A percentile compares a stretch with the other conserved stretches of the same genome.
These are phyloP conservation scores for Candida germanica DNA, from an alignment of 805 yeast genomes.

Conservation along the genomic window DNA sequence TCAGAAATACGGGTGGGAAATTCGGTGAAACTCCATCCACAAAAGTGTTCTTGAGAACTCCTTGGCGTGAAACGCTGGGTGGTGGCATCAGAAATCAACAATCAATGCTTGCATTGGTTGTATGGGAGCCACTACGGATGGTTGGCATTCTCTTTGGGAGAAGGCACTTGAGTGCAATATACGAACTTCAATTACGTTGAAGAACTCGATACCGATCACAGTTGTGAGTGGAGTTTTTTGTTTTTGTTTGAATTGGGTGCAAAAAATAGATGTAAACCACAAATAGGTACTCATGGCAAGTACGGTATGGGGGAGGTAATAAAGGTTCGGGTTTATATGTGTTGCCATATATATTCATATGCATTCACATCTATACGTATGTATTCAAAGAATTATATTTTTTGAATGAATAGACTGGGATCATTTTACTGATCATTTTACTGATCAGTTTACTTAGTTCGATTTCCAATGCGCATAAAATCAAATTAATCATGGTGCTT, in stretches of 20 bases:
- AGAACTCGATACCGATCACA: constrained; percentile 65
- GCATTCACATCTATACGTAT: no score
- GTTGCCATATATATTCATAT: no score
- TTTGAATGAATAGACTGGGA: no score
- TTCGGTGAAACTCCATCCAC: constrained; percentile 60
- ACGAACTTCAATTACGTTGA: constrained; percentile 39
- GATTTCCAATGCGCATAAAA: no score
- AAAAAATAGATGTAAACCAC: no score
- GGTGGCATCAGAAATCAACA: constrained; percentile 52
- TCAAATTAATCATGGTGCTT: constrained; percentile 48
- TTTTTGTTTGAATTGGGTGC: constrained; percentile 15
- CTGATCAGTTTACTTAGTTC: no score
- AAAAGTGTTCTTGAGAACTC: constrained; percentile 54
- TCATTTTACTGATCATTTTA: no score
- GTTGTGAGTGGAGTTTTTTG: constrained; percentile 41
- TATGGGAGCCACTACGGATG: constrained; percentile 59
- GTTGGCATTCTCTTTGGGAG: constrained; percentile 42
- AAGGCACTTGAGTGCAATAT: constrained; percentile 59
- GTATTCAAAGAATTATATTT: no score
- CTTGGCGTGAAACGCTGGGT: constrained; percentile 56
- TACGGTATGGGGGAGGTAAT: no score
- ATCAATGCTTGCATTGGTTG: constrained; percentile 11
- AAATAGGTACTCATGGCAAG: no score
- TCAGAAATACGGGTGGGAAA: constrained; percentile 59
- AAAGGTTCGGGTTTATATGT: no score